These are phyloP conservation scores for Musa itinerans DNA, from an alignment of 176 grass and related monocot species.

Conservation along the genomic window DNA sequence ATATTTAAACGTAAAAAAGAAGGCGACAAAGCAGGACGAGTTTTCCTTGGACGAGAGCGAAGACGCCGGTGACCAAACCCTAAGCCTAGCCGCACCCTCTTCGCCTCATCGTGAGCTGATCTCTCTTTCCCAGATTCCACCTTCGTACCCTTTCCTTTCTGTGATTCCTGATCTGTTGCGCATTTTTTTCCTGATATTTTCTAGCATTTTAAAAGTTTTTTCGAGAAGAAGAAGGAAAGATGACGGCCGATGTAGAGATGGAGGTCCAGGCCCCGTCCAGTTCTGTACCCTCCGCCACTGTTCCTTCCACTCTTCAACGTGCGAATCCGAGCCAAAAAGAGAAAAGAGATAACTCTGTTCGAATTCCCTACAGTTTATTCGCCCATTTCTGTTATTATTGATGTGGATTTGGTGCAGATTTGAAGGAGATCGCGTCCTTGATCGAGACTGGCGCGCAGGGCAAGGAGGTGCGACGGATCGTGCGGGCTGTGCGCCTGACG, in stretches of 20 bases:
- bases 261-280: constrained; percentile 7
- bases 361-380: constrained; percentile 27
- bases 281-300: constrained; percentile 6
- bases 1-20: no score
- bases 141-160: no score
- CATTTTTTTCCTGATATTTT: background rate
- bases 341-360: background rate
- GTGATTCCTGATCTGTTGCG: background rate
- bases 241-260: constrained; percentile 23
- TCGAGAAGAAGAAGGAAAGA: background rate
- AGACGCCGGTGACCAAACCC: background rate
- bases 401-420: constrained; percentile 35
- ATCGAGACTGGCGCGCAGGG: constrained; percentile 59
- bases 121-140: background rate
- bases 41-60: no score
- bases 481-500: constrained; percentile 61
- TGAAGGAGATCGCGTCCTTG: constrained; percentile 70
- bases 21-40: no score
- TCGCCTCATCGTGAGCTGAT: background rate
- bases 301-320: constrained; percentile 21
- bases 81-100: background rate
- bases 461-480: constrained; percentile 73
- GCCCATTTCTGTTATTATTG: background rate
- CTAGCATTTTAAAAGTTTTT: background rate
- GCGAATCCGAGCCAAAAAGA: background rate